Conservation (phyloP, 164 flowering plant genomes). For the Kalanchoe fedtschenkoi region DNA sequence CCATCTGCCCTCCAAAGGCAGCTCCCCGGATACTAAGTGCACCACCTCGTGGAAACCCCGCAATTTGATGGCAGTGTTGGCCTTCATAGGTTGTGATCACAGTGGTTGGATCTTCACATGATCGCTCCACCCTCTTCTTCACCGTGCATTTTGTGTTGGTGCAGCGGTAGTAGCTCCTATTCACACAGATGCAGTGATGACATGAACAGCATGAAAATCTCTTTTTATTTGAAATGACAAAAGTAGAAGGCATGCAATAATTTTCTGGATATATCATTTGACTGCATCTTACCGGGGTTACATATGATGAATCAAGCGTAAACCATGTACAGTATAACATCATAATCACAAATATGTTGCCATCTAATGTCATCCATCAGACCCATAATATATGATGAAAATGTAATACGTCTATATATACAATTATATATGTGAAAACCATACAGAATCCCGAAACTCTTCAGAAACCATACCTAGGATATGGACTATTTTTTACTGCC, state of each 20-base stretch:
- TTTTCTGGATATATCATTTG: no score
- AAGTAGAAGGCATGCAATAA: no score
- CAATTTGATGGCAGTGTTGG: constrained; percentile 75
- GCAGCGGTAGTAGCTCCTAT: constrained; percentile 87
- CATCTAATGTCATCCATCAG: no score
- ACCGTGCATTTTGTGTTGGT: constrained; percentile 86
- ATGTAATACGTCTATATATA: no score
- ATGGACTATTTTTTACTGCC: constrained; percentile 85
- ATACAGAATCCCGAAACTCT: not conserved
- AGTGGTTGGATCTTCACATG: constrained; percentile 53
- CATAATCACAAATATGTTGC: no score
- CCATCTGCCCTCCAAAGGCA: constrained; percentile 18
- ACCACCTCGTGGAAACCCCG: constrained; percentile 52
- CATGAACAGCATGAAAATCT: not conserved
- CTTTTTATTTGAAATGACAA: no score
- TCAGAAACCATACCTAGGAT: constrained; percentile 48
- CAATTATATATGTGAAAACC: no score
- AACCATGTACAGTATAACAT: no score
- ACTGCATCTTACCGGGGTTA: no score
- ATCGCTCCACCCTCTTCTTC: constrained; percentile 83
- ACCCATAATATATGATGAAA: no score
- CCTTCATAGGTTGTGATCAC: constrained; percentile 96
- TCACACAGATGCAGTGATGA: not conserved
- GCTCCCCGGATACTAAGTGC: constrained; percentile 21
- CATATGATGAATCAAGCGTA: no score